A percentile compares a stretch with the other conserved stretches of the same genome.
Evolutionary conservation across 306 rosid species (phyloP).

Genomic region (Pterocarpus santalinus): DNA sequence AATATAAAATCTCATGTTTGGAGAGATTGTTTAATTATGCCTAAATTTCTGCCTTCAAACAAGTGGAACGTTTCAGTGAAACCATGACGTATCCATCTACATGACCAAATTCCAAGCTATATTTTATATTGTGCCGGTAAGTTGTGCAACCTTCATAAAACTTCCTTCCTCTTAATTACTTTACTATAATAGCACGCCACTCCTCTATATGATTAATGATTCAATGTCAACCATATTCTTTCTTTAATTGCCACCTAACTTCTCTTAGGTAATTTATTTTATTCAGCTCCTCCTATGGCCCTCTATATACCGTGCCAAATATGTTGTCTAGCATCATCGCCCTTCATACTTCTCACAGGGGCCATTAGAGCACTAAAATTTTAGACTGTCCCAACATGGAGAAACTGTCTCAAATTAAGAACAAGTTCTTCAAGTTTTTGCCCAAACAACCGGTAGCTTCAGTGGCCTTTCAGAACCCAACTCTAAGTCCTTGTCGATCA

Average conservation of each 20-base stretch:
- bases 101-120: conserved; percentile 32
- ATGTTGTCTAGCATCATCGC: neutral
- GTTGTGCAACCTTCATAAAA: neutral
- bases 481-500: conserved; percentile 54
- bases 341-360: neutral
- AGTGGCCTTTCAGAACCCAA: conserved; percentile 47
- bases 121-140: conserved; percentile 53
- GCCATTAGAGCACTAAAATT: neutral
- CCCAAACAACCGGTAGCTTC: conserved; percentile 51
- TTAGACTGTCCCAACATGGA: conserved; percentile 49
- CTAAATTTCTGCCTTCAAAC: conserved; percentile 14
- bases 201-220: conserved; percentile 6
- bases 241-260: conserved; percentile 25
- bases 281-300: conserved; percentile 8
- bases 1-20: neutral
- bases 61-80: conserved; percentile 34
- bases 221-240: conserved; percentile 48
- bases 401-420: conserved; percentile 41
- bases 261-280: neutral
- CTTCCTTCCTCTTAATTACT: neutral
- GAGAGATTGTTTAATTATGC: conserved; percentile 1
- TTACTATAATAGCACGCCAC: conserved; percentile 37
- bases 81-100: neutral
- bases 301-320: neutral
- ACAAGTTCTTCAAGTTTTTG: conserved; percentile 52